Evolutionary conservation across 2,329 filamentous ascomycete genomes (phyloP).

Genomic region (Fusarium sterilihyphosum): DNA sequence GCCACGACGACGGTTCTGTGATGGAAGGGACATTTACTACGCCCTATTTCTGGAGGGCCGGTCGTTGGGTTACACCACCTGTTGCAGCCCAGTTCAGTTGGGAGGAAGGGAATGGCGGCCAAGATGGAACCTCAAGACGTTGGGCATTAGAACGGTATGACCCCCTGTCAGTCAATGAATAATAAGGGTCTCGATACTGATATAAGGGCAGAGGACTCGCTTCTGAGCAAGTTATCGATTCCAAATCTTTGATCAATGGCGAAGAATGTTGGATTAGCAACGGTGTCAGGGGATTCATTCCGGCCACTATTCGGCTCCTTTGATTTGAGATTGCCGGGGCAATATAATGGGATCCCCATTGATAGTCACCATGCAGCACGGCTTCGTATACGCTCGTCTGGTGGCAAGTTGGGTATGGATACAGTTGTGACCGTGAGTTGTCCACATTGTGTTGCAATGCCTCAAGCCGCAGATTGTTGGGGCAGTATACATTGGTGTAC

Average conservation of each 20-base stretch:
- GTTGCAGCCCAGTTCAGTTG: constrained; percentile 56
- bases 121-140: constrained; percentile 81
- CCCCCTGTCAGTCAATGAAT: not conserved
- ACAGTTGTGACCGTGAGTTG: not conserved
- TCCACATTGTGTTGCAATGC: constrained; percentile 5
- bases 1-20: constrained; percentile 66
- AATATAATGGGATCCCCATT: not conserved
- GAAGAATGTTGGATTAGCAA: constrained; percentile 92
- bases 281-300: constrained; percentile 81
- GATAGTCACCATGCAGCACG: not conserved
- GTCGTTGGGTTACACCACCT: constrained; percentile 82
- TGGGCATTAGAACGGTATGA: constrained; percentile 79
- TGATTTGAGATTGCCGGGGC: not conserved
- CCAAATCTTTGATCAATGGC: constrained; percentile 70
- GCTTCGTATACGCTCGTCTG: not conserved
- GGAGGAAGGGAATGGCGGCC: constrained; percentile 72
- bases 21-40: constrained; percentile 90
- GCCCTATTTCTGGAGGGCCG: constrained; percentile 79
- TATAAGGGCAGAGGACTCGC: constrained; percentile 63
- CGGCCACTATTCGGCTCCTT: constrained; percentile 52
- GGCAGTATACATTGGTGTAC: not conserved
- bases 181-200: not conserved
- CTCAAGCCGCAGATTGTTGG: not conserved
- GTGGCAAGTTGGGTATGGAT: constrained; percentile 16
- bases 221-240: constrained; percentile 70